Evolutionary conservation across 2,329 filamentous ascomycete species (phyloP), one percentile per base, ranked within the genome.

Genomic region (Microdochium paspali): DNA sequence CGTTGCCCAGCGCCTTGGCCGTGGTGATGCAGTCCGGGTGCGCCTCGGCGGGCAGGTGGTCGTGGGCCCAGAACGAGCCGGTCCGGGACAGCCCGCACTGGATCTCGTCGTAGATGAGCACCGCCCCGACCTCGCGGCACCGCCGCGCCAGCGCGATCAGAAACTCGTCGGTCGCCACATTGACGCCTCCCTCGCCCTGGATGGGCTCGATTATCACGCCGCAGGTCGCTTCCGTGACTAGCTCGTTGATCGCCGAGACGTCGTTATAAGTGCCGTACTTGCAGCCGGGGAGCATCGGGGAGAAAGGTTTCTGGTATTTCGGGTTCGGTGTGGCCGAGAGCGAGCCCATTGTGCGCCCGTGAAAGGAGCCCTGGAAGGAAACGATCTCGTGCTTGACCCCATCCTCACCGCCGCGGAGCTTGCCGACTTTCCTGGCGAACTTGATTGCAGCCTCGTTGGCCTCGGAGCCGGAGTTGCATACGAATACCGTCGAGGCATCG

Each of bases 391-490:
- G 67, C 71, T 97, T 95, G 20, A 66, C 68, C 44, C 86, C 84
- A 0, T 80, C 80, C 1, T 85, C 80, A 20, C 35, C 35, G 53
- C 90, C 84, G 24, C 83, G 58, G 10, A 80, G 71, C 66, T 91
- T 91, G 57, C 90, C 90, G 21, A 85, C 84, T 69, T 98, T 98
- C 57, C 93, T 81, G 20, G 91, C 87, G 60, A 98, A 97, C 67
- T 98, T 98, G 65, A 98, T 86, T 30, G 91, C 93, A 1, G 91
- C 93, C 70, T 98, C 93, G 66, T 98, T 98, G 62, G 93, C 93
- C 70, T 98, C 93, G 50, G 87, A 88, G 50, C 93, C 93, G 3
- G 90, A 96, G 71, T 98, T 98, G 73, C 89, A 95, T 54, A 98
- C 79, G 62, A 98, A 98, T 2, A 88, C 89, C 48, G 87, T 80